A percentile compares a stretch with the other conserved stretches of the same genome.
Evolutionary conservation across 495 filamentous ascomycete genomes (phyloP).

Genomic region (Darksidea phi): DNA sequence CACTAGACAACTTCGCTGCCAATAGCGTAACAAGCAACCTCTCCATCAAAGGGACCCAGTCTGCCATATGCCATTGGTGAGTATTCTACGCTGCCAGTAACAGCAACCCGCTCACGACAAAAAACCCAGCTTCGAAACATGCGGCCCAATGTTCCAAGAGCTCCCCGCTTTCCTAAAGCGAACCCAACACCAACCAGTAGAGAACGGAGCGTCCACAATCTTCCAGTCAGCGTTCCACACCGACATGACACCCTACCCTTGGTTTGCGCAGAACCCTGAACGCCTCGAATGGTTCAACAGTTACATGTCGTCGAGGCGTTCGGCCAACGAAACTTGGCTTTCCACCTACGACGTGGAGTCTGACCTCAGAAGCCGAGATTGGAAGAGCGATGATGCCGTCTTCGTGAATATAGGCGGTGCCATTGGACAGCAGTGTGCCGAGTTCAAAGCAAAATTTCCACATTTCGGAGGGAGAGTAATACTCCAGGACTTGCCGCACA

Average conservation of each 20-base stretch:
- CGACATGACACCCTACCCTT: neutral
- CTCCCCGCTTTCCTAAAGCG: slow-evolving; percentile 3
- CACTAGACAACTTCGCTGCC: neutral
- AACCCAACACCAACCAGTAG: neutral
- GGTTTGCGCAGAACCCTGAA: neutral
- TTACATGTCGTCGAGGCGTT: neutral
- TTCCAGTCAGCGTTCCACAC: slow-evolving; percentile 5
- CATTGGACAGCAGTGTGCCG: neutral
- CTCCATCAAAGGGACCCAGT: neutral
- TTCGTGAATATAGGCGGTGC: neutral
- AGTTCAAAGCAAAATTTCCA: neutral
- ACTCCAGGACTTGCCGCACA: neutral
- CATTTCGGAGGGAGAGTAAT: neutral
- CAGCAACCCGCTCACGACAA: neutral
- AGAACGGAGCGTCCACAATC: neutral
- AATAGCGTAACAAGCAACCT: slow-evolving; percentile 4
- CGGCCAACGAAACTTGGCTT: neutral
- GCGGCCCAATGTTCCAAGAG: neutral
- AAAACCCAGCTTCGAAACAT: slow-evolving; percentile 1
- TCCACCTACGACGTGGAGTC: neutral
- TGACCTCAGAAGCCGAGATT: neutral
- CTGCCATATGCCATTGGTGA: slow-evolving; percentile 1
- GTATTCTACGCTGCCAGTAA: too few relatives aligned
- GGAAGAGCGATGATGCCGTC: neutral
- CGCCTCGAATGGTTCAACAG: neutral